Base-by-base conservation (phyloP, 441 rosid genomes). In the Flueggea neowawraea region DNA sequence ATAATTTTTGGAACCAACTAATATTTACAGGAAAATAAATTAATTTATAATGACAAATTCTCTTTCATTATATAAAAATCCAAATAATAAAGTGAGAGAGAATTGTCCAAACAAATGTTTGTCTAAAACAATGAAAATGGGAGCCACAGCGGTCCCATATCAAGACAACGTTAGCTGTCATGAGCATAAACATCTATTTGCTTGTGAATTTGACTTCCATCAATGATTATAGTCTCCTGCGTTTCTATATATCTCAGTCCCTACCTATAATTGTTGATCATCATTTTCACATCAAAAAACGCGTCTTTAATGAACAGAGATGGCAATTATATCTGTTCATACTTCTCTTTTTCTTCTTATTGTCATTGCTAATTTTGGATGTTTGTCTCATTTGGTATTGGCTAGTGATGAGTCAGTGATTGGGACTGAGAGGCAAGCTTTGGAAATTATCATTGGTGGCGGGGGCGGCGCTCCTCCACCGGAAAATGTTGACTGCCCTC, bases 381-480 rank as follows among this genome's bases (percentile, higher is more conserved):
- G 62, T 5, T 36, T 53, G 22, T 15, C 62, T 32, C 52, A 14
- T 61, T 60, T 17, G 13, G 28, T n/a, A 10, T 55, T 60, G n/a
- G 60, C 58, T 22, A 60, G 36, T 41, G 44, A 63, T 16, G 43
- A 51, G 52, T 43, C 65, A 13, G 31, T 54, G 11, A 9, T 31
- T 1, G 52, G 44, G n/a, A 36, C 63, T 9, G 60, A 52, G 4
- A 60, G 74, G 33, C 62, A 75, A 44, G 60, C 69, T 0, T n/a
- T 75, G 7, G 79, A 73, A 52, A 72, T 67, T 54, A 69, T 65
- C 67, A 71, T 59, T 2, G 77, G 73, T 5, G 78, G 75, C 0
- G 75, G 68, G 0, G 75, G 65, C 0, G 64, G 52, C 3, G 64
- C 62, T 51, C 66, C 66, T 14, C 13, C 66, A 44, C 69, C 61